These are phyloP conservation scores for Malus hybrid DNA, from an alignment of 331 rosid species.

Conservation along the genomic window DNA sequence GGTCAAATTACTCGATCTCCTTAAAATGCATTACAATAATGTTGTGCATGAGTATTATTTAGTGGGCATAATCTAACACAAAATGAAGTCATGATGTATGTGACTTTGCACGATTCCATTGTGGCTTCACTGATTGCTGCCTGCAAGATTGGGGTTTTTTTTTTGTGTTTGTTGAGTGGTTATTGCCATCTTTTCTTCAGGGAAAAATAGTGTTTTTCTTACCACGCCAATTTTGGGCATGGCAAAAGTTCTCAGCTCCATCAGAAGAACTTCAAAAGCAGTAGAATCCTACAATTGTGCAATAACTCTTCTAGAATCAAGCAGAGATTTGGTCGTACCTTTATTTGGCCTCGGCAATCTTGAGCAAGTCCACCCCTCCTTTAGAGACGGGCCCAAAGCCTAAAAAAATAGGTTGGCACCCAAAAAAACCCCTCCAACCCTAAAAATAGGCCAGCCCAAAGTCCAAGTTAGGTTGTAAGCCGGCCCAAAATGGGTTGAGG, in stretches of 20 bases:
- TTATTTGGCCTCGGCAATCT: constrained; percentile 73
- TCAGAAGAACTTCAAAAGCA: constrained; percentile 62
- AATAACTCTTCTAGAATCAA: constrained; percentile 52
- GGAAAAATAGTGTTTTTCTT: constrained; percentile 50
- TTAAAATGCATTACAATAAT: not conserved
- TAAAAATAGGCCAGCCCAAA: too few relatives aligned
- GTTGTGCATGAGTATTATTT: not conserved
- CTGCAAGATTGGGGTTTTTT: not conserved
- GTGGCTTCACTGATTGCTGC: constrained; percentile 13
- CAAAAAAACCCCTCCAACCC: too few relatives aligned
- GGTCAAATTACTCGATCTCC: not conserved
- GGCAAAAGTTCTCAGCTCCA: constrained; percentile 60
- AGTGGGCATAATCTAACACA: not conserved
- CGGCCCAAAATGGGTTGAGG: too few relatives aligned
- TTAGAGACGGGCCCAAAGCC: too few relatives aligned
- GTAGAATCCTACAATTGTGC: constrained; percentile 48
- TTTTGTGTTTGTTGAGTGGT: not conserved
- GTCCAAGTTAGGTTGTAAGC: too few relatives aligned
- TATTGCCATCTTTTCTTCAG: constrained; percentile 27
- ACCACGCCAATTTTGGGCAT: constrained; percentile 67
- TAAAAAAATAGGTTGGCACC: too few relatives aligned
- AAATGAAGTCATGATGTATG: not conserved
- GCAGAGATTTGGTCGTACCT: constrained; percentile 55
- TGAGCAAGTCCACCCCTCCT: not conserved
- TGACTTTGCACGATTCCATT: not conserved